Percentiles rank a stretch among this genome's conserved stretches.
Evolutionary conservation across 2,329 filamentous ascomycete genomes (phyloP).

Genomic region (Cercospora sojina): DNA sequence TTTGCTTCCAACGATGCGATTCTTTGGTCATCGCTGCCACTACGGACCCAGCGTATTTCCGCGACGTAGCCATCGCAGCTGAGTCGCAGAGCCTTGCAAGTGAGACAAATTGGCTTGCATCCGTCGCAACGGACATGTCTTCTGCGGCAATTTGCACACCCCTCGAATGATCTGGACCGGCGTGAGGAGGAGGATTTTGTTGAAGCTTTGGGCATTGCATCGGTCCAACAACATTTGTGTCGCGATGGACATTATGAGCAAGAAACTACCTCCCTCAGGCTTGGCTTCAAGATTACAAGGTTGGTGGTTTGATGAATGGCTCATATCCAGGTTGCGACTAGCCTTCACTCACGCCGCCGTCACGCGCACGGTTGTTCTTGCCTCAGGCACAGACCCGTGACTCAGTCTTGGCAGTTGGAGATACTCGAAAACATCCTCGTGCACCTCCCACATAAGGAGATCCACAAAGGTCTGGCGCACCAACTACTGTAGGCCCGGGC

Average conservation of each 20-base stretch:
- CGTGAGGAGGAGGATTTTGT: slow-evolving; percentile 4
- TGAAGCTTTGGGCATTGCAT: slow-evolving; percentile 26
- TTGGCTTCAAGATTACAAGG: background rate
- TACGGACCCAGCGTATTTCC: slow-evolving; percentile 3
- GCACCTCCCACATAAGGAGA: no score
- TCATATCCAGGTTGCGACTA: background rate
- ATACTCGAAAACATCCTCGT: no score
- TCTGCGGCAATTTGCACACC: slow-evolving; percentile 7
- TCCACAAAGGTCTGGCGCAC: no score
- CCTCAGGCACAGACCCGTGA: background rate
- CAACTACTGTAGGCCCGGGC: no score
- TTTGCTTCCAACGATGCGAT: background rate
- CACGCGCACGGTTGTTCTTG: background rate
- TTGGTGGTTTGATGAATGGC: background rate
- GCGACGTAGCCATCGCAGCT: slow-evolving; percentile 9
- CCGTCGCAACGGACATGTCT: slow-evolving; percentile 11
- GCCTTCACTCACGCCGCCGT: background rate
- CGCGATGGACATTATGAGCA: background rate
- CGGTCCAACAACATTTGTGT: background rate
- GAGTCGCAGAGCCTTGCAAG: slow-evolving; percentile 8
- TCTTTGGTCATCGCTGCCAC: background rate
- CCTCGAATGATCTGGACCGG: slow-evolving; percentile 14
- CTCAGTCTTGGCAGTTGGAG: background rate
- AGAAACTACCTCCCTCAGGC: background rate
- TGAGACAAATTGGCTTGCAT: slow-evolving; percentile 2